A percentile compares a stretch with the other conserved stretches of the same genome.
Evolutionary conservation across 164 flowering plant species (phyloP).

Genomic region (Malania oleifera): DNA sequence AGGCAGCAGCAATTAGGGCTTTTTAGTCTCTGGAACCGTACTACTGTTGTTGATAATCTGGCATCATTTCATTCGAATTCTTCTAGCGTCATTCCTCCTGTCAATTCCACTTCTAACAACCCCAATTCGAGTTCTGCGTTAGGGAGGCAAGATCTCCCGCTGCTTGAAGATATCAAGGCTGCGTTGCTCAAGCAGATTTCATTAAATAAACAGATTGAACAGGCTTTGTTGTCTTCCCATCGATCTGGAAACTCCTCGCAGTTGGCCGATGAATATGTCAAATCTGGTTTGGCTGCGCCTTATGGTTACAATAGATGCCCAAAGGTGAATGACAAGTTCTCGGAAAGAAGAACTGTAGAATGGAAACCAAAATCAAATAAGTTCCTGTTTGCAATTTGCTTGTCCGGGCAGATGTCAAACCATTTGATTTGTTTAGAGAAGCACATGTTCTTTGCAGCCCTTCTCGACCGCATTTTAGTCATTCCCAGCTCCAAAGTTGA

Average conservation of each 20-base stretch:
- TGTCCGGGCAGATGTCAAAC: conserved; percentile 98
- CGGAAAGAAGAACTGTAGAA: conserved; percentile 55
- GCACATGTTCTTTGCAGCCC: conserved; percentile 95
- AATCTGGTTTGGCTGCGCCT: conserved; percentile 16
- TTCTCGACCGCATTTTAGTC: conserved; percentile 66
- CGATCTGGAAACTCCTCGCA: conserved; percentile 33
- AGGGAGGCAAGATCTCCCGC: not conserved
- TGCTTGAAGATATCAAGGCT: conserved; percentile 41
- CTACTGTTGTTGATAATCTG: not conserved
- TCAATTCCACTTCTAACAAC: conserved; percentile 6
- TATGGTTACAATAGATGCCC: conserved; percentile 33
- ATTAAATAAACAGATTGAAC: conserved; percentile 65
- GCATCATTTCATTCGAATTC: conserved; percentile 9
- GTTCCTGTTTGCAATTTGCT: conserved; percentile 73
- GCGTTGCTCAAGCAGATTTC: conserved; percentile 53
- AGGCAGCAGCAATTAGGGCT: conserved; percentile 67
- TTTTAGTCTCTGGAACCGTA: conserved; percentile 54
- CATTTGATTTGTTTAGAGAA: conserved; percentile 94
- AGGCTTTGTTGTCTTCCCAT: conserved; percentile 57
- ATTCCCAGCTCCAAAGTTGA: conserved; percentile 82
- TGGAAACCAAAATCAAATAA: conserved; percentile 74
- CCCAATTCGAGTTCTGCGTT: not conserved
- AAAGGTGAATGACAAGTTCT: conserved; percentile 37
- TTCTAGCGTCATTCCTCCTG: conserved; percentile 11
- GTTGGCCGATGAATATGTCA: conserved; percentile 20